Evolutionary conservation across 2,329 filamentous ascomycete genomes (phyloP).

Genomic region (Leptographium flavum): DNA sequence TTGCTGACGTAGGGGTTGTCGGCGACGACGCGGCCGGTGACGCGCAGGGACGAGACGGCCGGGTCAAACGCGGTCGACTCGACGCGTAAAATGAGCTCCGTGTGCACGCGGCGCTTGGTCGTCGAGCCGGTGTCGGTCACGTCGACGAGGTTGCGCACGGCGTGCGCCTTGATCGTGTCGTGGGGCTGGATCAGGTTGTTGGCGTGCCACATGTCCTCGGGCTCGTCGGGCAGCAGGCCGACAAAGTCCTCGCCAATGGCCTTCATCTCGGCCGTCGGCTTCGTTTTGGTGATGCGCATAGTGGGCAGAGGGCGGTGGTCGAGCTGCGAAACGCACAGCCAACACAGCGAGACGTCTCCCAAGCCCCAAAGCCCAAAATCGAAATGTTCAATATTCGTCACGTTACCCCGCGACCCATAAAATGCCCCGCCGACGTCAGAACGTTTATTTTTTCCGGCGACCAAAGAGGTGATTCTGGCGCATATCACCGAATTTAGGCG

Average conservation of each 20-base stretch:
- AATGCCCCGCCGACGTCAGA: too few relatives aligned
- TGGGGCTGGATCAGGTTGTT: slow-evolving; percentile 43
- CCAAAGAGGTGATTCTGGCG: too few relatives aligned
- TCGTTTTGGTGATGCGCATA: slow-evolving; percentile 19
- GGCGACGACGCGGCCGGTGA: slow-evolving; percentile 37
- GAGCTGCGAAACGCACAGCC: too few relatives aligned
- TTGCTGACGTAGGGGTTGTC: slow-evolving; percentile 39
- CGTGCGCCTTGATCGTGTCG: slow-evolving; percentile 39
- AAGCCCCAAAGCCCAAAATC: too few relatives aligned
- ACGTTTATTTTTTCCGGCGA: too few relatives aligned
- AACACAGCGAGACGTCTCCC: too few relatives aligned
- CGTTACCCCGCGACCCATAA: too few relatives aligned
- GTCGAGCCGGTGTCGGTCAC: slow-evolving; percentile 32
- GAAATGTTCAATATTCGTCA: too few relatives aligned
- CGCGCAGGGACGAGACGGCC: slow-evolving; percentile 36
- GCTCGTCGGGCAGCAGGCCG: slow-evolving; percentile 24
- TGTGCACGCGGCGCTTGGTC: slow-evolving; percentile 36
- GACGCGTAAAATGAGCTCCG: slow-evolving; percentile 41
- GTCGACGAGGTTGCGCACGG: slow-evolving; percentile 38
- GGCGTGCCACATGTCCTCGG: slow-evolving; percentile 42
- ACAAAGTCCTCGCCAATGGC: slow-evolving; percentile 24
- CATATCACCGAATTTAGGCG: too few relatives aligned
- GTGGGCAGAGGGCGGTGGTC: not conserved
- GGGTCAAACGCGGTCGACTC: slow-evolving; percentile 46
- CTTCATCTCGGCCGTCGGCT: slow-evolving; percentile 21